These are phyloP conservation scores for Ensete ventricosum DNA, from an alignment of 176 grass and related monocot species.

Conservation along the genomic window DNA sequence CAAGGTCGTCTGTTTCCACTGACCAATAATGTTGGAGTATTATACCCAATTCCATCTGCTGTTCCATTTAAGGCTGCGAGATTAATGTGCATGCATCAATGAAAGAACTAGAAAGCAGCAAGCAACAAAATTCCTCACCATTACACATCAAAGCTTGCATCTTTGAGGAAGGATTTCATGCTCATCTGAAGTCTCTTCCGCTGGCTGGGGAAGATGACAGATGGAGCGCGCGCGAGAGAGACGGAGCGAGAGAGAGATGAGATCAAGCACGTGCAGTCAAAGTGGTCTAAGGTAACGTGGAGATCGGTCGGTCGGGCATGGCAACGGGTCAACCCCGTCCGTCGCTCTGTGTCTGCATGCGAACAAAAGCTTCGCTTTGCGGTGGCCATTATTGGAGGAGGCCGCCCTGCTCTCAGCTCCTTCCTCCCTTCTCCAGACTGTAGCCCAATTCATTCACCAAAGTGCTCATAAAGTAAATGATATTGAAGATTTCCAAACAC, in stretches of 20 bases:
- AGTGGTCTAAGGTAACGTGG: constrained; percentile 13
- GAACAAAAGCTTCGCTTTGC: not conserved
- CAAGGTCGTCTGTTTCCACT: not conserved
- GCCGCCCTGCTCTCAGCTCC: not conserved
- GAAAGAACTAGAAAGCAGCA: too few relatives aligned
- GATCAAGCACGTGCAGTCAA: constrained; percentile 10
- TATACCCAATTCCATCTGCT: too few relatives aligned
- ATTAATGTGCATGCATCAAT: too few relatives aligned
- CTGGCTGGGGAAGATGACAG: too few relatives aligned
- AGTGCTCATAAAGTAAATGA: too few relatives aligned
- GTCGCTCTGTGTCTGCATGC: not conserved
- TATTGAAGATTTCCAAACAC: too few relatives aligned
- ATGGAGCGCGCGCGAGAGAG: not conserved
- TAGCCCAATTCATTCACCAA: not conserved
- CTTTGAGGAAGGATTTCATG: too few relatives aligned
- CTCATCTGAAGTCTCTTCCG: too few relatives aligned
- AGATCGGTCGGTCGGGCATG: not conserved
- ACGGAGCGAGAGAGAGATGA: not conserved
- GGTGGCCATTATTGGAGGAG: not conserved
- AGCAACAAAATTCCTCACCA: too few relatives aligned
- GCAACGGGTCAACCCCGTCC: not conserved
- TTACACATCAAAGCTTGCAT: too few relatives aligned
- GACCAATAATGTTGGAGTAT: not conserved
- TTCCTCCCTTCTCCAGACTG: not conserved
- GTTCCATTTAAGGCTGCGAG: too few relatives aligned